Conservation (phyloP, 768 basidiomycete species). For the Termitomyces sp. region DNA sequence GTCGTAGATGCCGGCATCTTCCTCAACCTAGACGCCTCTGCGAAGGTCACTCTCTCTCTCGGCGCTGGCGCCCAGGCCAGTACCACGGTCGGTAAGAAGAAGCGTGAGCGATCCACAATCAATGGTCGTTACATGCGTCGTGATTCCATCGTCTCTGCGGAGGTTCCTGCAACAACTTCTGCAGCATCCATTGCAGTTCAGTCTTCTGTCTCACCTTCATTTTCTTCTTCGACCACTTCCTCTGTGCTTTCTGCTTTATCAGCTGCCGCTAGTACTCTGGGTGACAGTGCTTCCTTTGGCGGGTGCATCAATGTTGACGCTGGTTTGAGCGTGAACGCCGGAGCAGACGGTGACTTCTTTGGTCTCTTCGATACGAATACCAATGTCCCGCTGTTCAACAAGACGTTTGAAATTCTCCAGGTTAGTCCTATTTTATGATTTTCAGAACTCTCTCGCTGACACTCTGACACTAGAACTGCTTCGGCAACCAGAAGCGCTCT, state of each 20-base stretch:
- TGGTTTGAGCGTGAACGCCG: conserved; percentile 24
- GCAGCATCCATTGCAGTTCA: background rate
- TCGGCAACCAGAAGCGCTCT: conserved; percentile 14
- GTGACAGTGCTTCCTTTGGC: conserved; percentile 18
- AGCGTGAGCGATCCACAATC: background rate
- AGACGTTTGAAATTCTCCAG: conserved; percentile 27
- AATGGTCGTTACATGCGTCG: conserved; percentile 5
- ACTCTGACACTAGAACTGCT: conserved; percentile 15
- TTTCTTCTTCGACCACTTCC: background rate
- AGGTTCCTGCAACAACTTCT: background rate
- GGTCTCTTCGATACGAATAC: conserved; percentile 21
- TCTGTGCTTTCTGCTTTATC: background rate
- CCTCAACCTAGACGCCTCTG: conserved; percentile 34
- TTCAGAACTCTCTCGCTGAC: background rate
- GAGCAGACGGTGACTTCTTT: conserved; percentile 25
- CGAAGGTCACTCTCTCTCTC: conserved; percentile 21
- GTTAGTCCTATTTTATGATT: conserved; percentile 11
- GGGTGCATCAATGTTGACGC: conserved; percentile 30
- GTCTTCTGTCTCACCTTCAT: background rate
- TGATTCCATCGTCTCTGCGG: background rate
- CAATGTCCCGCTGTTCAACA: conserved; percentile 22
- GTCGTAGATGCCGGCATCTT: conserved; percentile 32
- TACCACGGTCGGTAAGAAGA: conserved; percentile 9
- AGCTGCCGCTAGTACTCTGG: background rate
- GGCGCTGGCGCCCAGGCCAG: no score